These are phyloP conservation scores for Sphaerostilbella broomeana DNA, from an alignment of 2,329 filamentous ascomycete species.

Conservation along the genomic window DNA sequence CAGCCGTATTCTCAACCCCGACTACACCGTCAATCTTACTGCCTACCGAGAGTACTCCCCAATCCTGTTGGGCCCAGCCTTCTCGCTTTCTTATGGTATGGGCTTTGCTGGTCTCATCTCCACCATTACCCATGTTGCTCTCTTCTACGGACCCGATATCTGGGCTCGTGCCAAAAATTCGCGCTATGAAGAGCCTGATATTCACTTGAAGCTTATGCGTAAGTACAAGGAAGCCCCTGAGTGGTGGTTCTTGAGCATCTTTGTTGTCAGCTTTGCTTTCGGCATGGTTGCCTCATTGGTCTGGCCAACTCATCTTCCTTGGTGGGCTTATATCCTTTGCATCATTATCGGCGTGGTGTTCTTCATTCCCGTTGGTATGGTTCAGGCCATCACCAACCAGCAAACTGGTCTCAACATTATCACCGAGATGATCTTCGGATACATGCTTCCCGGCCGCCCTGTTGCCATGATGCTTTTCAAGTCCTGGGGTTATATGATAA, in stretches of 20 bases:
- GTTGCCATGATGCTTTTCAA: constrained; percentile 48
- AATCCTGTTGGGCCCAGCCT: constrained; percentile 47
- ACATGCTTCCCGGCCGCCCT: constrained; percentile 41
- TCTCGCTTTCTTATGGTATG: constrained; percentile 49
- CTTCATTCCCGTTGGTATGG: constrained; percentile 38
- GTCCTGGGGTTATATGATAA: constrained; percentile 40
- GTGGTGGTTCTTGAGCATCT: constrained; percentile 50
- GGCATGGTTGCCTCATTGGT: constrained; percentile 31
- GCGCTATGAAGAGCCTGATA: constrained; percentile 38
- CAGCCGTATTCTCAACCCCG: constrained; percentile 44
- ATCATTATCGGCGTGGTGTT: constrained; percentile 35
- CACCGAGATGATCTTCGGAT: constrained; percentile 43
- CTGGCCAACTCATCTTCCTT: constrained; percentile 36
- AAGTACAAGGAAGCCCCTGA: constrained; percentile 49
- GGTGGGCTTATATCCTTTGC: constrained; percentile 36
- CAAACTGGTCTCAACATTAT: constrained; percentile 43
- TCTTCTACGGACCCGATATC: constrained; percentile 49
- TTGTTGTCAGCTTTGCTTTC: constrained; percentile 43
- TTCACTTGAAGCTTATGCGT: constrained; percentile 50
- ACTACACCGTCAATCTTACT: constrained; percentile 46
- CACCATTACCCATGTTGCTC: constrained; percentile 43
- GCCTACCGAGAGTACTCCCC: constrained; percentile 54
- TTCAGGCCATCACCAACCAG: constrained; percentile 43
- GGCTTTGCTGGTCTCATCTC: constrained; percentile 50
- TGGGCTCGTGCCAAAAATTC: constrained; percentile 25